Base-by-base conservation (phyloP, 257 asterid species). In the Solanum arcanum region DNA sequence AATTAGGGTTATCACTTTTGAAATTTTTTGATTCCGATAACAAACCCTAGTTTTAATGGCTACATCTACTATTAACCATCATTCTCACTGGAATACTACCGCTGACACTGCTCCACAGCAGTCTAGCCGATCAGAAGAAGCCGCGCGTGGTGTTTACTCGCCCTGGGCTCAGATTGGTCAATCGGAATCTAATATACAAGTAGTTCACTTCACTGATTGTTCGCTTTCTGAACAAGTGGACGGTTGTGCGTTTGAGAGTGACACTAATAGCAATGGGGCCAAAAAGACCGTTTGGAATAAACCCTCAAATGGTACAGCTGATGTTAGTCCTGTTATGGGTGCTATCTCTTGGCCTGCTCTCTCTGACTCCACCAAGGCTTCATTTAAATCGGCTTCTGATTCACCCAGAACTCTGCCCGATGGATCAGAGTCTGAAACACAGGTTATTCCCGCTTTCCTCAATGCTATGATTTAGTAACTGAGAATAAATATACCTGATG, bases 301-400 rank as follows among this genome's bases (percentile, higher is more conserved):
- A 89, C 96, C 98, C 74, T 60, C 35, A 2, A 90, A 87, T 64
- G 94, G 92, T 46, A 87, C 89, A 73, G 87, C 86, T 20, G 98
- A 91, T 41, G 88, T 85, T 39, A 88, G 92, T 89, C 90, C 90
- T 47, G 96, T 95, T n/a, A 94, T 95, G 96, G 95, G 93, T 39
- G 98, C 95, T 10, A 93, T 87, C 39, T 89, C 93, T 77, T 95
- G 98, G 98, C 98, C 98, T 80, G 94, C 96, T 86, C 94, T 95
- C 5, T 91, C 94, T 3, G 96, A 94, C 75, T 93, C 94, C n/a
- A 93, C 98, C 62, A 93, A 94, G 88, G 93, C 93, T 73, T 90
- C 96, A 77, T 92, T 96, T 2, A 94, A 93, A 88, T 87, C 94
- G 18, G 86, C 93, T 23, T 7, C n/a, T 56, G 91, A 90, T 88